These are phyloP conservation scores for Davidsoniella virescens DNA, from an alignment of 2,329 filamentous ascomycete species.

Conservation along the genomic window DNA sequence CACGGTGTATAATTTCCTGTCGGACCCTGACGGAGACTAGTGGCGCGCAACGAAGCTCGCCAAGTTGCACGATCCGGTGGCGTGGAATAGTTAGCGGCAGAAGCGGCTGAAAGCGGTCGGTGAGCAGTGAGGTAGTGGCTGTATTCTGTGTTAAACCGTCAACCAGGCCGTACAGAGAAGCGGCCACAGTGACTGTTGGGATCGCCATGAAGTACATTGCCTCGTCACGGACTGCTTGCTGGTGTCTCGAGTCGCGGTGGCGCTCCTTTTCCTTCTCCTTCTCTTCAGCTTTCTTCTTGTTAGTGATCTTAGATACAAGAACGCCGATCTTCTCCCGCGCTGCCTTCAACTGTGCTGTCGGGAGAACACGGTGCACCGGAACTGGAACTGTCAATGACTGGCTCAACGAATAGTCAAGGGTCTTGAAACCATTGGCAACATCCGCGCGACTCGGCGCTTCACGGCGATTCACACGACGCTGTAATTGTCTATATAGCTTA, in stretches of 20 bases:
- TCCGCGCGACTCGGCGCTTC: not conserved
- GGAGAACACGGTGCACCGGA: conserved; percentile 19
- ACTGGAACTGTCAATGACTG: conserved; percentile 23
- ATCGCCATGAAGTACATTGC: conserved; percentile 13
- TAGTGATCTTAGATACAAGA: not conserved
- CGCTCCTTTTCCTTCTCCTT: conserved; percentile 9
- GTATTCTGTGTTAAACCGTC: conserved; percentile 17
- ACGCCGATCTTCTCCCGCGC: not conserved
- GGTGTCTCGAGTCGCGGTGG: conserved; percentile 8
- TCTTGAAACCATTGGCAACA: conserved; percentile 13
- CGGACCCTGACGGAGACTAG: conserved; percentile 23
- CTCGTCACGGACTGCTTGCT: not conserved
- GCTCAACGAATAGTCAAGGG: conserved; percentile 25
- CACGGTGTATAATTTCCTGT: conserved; percentile 22
- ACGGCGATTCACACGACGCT: not conserved
- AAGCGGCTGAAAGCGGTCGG: conserved; percentile 25
- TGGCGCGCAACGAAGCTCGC: conserved; percentile 24
- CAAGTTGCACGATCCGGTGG: conserved; percentile 22
- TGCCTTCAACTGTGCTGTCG: conserved; percentile 17
- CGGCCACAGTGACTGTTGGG: conserved; percentile 24
- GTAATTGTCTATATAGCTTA: conserved; percentile 6
- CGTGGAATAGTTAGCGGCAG: conserved; percentile 22
- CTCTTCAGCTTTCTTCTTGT: not conserved
- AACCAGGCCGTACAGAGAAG: conserved; percentile 25
- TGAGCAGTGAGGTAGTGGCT: conserved; percentile 20